A percentile compares a stretch with the other conserved stretches of the same genome.
These are phyloP conservation scores for Arabidopsis suecica DNA, from an alignment of 345 rosid genomes.

Conservation along the genomic window DNA sequence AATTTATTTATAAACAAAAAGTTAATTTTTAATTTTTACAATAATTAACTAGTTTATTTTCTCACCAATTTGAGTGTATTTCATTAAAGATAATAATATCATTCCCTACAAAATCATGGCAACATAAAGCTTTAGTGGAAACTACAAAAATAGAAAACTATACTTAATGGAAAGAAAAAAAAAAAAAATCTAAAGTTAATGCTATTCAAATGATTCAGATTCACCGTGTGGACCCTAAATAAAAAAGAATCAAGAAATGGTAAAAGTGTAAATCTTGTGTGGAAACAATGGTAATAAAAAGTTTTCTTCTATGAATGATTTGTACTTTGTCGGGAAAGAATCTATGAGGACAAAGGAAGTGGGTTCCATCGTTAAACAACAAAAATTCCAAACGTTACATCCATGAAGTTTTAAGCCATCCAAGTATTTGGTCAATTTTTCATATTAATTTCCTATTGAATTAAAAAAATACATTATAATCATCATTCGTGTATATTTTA, in stretches of 20 bases:
- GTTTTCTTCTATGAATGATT: slow-evolving; percentile 6
- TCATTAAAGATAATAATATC: too few species aligned
- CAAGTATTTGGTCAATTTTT: slow-evolving; percentile 6
- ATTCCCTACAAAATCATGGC: neutral
- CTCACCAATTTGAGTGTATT: too few species aligned
- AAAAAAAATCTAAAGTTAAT: too few species aligned
- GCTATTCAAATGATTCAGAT: slow-evolving; percentile 15
- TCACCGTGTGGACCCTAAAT: slow-evolving; percentile 6
- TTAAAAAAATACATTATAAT: neutral
- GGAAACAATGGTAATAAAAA: slow-evolving; percentile 12
- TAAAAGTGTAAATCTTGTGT: slow-evolving; percentile 26
- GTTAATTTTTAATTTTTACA: too few species aligned
- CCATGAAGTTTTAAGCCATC: slow-evolving; percentile 29
- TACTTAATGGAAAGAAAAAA: neutral
- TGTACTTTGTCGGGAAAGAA: slow-evolving; percentile 30
- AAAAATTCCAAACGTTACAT: slow-evolving; percentile 31
- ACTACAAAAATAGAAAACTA: neutral
- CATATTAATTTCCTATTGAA: neutral
- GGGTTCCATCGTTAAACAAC: slow-evolving; percentile 8
- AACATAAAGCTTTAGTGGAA: neutral
- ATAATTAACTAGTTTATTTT: too few species aligned
- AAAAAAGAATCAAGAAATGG: neutral
- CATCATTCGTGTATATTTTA: neutral
- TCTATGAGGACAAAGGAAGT: slow-evolving; percentile 11
- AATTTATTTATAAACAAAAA: too few species aligned